Evolutionary conservation across 129 eudicot genomes (phyloP).

Genomic region (Pseudognaphalium luteoalbum): DNA sequence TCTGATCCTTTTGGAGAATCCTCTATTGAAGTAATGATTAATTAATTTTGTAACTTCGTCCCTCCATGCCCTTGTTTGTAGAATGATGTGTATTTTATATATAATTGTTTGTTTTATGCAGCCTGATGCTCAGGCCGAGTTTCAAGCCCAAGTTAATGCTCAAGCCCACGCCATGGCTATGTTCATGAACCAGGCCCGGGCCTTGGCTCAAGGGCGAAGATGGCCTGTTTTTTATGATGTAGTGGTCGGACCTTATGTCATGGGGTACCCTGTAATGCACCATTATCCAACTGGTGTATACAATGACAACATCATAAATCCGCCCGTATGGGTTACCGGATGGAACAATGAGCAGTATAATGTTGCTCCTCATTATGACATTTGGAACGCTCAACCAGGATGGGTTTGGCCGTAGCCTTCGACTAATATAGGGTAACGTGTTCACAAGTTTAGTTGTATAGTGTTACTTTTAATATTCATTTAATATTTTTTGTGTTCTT

Average conservation of each 20-base stretch:
- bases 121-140: not conserved
- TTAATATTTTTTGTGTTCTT: not conserved
- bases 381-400: not conserved
- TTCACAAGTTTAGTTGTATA: not conserved
- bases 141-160: not conserved
- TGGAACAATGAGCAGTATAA: conserved; percentile 12
- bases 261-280: not conserved
- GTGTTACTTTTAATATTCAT: not conserved
- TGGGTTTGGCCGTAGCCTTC: not conserved
- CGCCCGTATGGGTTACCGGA: not conserved
- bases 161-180: not conserved
- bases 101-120: not conserved
- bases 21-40: not conserved
- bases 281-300: not conserved
- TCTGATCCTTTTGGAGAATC: no score
- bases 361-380: not conserved
- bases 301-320: not conserved
- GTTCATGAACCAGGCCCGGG: not conserved
- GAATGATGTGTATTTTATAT: no score
- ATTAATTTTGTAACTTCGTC: no score
- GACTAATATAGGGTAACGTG: not conserved
- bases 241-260: not conserved
- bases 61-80: not conserved
- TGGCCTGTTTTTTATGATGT: not conserved
- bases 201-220: not conserved